Evolutionary conservation across 2,329 filamentous ascomycete species (phyloP).

Genomic region (Penicillium olsonii): DNA sequence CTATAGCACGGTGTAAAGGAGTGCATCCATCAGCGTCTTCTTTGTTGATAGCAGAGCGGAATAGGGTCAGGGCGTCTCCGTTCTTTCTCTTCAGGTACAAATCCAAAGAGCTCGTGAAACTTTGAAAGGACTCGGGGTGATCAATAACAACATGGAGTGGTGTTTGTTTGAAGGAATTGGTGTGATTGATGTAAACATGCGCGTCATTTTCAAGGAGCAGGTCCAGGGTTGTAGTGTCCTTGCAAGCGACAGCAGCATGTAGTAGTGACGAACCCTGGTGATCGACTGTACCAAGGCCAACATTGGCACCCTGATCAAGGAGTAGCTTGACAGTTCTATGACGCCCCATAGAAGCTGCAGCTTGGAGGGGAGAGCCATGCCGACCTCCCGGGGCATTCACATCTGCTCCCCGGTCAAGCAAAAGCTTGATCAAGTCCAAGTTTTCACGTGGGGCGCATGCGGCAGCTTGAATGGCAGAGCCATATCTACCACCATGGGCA

Average conservation of each 20-base stretch:
- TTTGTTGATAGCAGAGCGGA: not conserved
- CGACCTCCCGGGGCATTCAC: not conserved
- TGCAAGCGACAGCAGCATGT: not conserved
- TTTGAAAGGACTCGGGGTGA: not conserved
- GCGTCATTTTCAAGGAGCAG: not conserved
- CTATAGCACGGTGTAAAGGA: not conserved
- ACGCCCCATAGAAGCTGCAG: not conserved
- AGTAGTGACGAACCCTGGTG: not conserved
- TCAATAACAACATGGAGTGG: not conserved
- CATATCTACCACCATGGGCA: not conserved
- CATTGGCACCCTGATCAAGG: not conserved
- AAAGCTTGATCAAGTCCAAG: not conserved
- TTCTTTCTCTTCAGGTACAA: not conserved
- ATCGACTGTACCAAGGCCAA: not conserved
- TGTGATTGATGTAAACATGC: not conserved
- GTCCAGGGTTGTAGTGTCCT: not conserved
- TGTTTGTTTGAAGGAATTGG: not conserved
- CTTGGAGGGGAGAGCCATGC: not conserved
- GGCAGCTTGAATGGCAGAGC: not conserved
- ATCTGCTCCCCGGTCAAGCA: not conserved
- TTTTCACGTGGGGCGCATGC: not conserved
- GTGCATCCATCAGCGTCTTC: not conserved
- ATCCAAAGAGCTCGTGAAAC: not conserved
- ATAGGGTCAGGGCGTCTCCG: not conserved
- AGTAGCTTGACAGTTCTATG: not conserved